A percentile compares a stretch with the other conserved stretches of the same genome.
Evolutionary conservation across 2,329 filamentous ascomycete species (phyloP).

Genomic region (Xylaria hypoxylon): DNA sequence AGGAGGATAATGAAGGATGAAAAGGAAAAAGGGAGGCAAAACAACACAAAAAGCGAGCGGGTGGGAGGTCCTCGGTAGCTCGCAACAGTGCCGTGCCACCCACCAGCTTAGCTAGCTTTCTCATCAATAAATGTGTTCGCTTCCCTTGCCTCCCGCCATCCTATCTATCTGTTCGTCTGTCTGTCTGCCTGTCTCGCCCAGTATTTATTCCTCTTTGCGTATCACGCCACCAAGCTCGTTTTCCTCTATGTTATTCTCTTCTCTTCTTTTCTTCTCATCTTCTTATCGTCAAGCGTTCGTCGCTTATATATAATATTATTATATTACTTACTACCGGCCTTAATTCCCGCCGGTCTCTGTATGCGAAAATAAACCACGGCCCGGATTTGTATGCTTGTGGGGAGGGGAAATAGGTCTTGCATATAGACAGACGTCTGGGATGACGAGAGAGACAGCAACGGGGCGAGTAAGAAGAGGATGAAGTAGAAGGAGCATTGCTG

Average conservation of each 20-base stretch:
- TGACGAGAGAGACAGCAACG: not conserved
- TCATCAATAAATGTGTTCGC: slow-evolving; percentile 30
- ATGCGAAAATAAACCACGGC: no score
- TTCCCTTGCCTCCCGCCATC: slow-evolving; percentile 13
- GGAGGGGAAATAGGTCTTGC: not conserved
- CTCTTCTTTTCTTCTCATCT: slow-evolving; percentile 7
- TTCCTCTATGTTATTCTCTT: not conserved
- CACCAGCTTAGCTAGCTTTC: slow-evolving; percentile 34
- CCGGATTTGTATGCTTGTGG: not conserved
- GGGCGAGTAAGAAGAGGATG: not conserved
- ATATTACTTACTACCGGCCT: no score
- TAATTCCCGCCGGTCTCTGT: not conserved
- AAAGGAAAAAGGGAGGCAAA: slow-evolving; percentile 13
- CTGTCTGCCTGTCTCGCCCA: not conserved
- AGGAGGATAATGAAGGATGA: not conserved
- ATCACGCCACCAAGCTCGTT: not conserved
- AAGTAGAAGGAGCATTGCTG: slow-evolving; percentile 9
- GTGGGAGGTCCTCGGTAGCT: slow-evolving; percentile 38
- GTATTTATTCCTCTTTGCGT: not conserved
- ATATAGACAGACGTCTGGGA: not conserved
- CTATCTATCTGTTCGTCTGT: not conserved
- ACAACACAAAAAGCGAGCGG: slow-evolving; percentile 33
- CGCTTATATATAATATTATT: slow-evolving; percentile 29
- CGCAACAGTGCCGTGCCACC: slow-evolving; percentile 32
- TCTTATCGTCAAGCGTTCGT: slow-evolving; percentile 1